Percentiles rank a stretch among this genome's conserved stretches.
Evolutionary conservation across 2,329 filamentous ascomycete genomes (phyloP).

Genomic region (Arthrobotrys sphaeroides): DNA sequence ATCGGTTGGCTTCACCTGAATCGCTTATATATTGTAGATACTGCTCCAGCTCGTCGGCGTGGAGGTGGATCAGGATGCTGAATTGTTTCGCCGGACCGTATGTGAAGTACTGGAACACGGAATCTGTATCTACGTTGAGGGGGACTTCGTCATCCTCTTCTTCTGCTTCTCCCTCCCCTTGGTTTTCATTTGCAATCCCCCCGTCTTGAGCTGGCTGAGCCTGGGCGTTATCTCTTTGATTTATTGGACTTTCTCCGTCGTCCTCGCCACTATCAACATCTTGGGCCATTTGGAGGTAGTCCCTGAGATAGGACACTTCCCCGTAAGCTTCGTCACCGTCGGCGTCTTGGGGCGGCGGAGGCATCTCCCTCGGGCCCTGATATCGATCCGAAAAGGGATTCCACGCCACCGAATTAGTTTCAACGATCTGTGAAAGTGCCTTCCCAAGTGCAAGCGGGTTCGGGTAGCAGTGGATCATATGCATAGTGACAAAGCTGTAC

Average conservation of each 20-base stretch:
- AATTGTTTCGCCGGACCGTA: conserved; percentile 4
- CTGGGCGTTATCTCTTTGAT: too few relatives aligned
- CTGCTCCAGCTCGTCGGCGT: conserved; percentile 14
- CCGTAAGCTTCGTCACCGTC: not conserved
- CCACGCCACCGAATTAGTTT: conserved; percentile 10
- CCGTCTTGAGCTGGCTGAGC: too few relatives aligned
- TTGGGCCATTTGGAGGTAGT: too few relatives aligned
- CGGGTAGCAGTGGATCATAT: conserved; percentile 24
- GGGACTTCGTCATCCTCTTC: not conserved
- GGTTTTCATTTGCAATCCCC: too few relatives aligned
- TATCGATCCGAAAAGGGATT: not conserved
- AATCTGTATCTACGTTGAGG: not conserved
- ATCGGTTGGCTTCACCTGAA: not conserved
- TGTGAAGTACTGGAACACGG: conserved; percentile 17
- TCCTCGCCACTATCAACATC: too few relatives aligned
- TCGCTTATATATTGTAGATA: not conserved
- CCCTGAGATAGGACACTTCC: too few relatives aligned
- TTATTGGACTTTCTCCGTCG: too few relatives aligned
- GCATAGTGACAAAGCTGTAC: not conserved
- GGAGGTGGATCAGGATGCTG: not conserved
- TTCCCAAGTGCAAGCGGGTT: not conserved
- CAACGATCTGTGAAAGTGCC: not conserved
- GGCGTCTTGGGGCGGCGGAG: not conserved
- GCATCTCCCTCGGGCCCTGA: not conserved
- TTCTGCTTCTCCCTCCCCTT: not conserved